Base-by-base conservation (phyloP, 805 yeast genomes). In the Alloascoidea africana region DNA sequence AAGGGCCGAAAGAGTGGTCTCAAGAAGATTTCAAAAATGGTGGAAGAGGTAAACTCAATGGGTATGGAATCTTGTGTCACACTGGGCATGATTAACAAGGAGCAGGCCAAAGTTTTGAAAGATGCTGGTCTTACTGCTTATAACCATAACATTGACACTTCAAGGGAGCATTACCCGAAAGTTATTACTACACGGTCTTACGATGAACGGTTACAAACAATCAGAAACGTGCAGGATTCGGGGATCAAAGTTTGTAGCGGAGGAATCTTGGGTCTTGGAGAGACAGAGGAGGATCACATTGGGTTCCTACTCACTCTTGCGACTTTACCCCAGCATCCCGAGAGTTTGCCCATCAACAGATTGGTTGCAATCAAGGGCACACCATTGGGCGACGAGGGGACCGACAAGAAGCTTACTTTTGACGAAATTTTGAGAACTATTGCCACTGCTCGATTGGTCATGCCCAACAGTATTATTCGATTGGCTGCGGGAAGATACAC, bases 401-500 rank as follows among this genome's bases (percentile, higher is more conserved):
- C 67, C 6, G 49, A 54, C 11, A 63, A 65, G 44, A 62, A 65
- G 41, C 54, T 80, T 32, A 56, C 64, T n/a, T 68, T 76, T 41
- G 84, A 80, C 37, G 68, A 66, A 15, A 67, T 81, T 19, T 55
- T 81, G 19, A 66, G 78, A 53, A 78, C 87, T 3, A 65, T 81
- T 41, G 81, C 87, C 2, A 76, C 87, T 2, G 89, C 87, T 0
- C 65, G 91, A 44, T 53, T 81, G 16, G 57, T 76, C 23, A 81
- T 81, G 86, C 91, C 91, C 1, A 58, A 59, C 32, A 60, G 81
- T 1, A 78, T 79, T 36, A 70, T 81, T 42, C 65, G 91, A 43
- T 60, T 81, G 37, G 86, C 89, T 2, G 91, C 91, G 4, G 91
- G 91, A 0, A 65, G 91, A 43, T 77, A 78, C 52, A 75, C 85